phyloP scores from a whole-genome alignment of 2,329 filamentous ascomycete genomes.

The Colletotrichum trifolii region DNA sequence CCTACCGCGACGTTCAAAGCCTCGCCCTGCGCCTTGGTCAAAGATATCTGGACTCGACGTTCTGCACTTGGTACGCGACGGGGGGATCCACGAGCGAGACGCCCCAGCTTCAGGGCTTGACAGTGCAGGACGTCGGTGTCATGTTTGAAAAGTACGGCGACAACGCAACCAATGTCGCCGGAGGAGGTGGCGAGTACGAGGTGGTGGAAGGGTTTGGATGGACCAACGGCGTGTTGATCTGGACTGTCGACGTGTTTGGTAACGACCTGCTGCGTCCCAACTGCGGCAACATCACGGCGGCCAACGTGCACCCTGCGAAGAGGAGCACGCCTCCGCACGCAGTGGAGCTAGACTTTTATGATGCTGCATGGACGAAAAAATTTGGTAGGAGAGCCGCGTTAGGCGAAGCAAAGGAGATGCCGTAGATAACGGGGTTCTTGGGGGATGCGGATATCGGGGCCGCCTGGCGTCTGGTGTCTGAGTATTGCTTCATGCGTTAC shows the following conservation, averaged over 20 bases:
- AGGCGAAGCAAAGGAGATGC: slow-evolving; percentile 14
- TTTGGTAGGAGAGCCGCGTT: slow-evolving; percentile 47
- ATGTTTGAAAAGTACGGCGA: slow-evolving; percentile 79
- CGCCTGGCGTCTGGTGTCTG: too few species aligned
- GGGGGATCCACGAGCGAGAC: slow-evolving; percentile 68
- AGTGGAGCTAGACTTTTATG: slow-evolving; percentile 58
- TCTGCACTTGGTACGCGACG: slow-evolving; percentile 77
- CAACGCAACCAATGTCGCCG: slow-evolving; percentile 68
- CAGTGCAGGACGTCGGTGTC: slow-evolving; percentile 59
- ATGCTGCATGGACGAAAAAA: slow-evolving; percentile 60
- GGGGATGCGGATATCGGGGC: too few species aligned
- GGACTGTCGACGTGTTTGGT: slow-evolving; percentile 72
- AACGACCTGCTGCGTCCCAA: slow-evolving; percentile 65
- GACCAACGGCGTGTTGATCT: slow-evolving; percentile 76
- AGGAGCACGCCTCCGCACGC: slow-evolving; percentile 49
- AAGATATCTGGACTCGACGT: slow-evolving; percentile 74
- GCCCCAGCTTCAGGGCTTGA: slow-evolving; percentile 61
- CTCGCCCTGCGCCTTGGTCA: slow-evolving; percentile 70
- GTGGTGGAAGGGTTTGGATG: slow-evolving; percentile 79
- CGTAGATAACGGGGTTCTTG: not conserved
- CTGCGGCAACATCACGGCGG: slow-evolving; percentile 62
- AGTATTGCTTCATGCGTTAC: too few species aligned
- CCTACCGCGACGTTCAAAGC: slow-evolving; percentile 63
- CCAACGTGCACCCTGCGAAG: slow-evolving; percentile 47
- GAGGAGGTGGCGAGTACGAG: slow-evolving; percentile 74